Evolutionary conservation across 306 rosid species (phyloP), one percentile per base, ranked within the genome.

Genomic region (Cucumis cinereus): DNA sequence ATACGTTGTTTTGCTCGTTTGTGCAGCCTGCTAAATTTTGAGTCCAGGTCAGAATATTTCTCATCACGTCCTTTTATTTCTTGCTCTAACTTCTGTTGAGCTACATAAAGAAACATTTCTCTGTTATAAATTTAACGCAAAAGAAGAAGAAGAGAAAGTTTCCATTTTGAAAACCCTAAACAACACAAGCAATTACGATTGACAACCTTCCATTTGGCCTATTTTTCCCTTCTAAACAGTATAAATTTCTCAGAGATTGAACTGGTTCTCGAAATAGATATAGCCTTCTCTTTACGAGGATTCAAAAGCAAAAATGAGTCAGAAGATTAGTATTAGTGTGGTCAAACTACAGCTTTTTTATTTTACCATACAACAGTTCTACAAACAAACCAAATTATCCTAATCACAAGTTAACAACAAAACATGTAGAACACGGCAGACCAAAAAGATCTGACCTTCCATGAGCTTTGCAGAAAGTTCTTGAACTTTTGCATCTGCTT

Each of bases 1-100:
- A 95, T 95, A 14, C 99, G 96, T 74, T 95, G 99, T 81, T 95
- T 95, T 61, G 99, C 99, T 79, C 99, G 87, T 84, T 95, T 95
- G 80, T 92, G 99, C 84, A 95, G 98, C 88, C 98, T 84, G 78
- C 82, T 88, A 76, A 95, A 89, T 83, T 95, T 95, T 36, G 87
- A 82, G 77, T 95, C 99, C 53, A 95, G 97, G 81, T 95, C 99
- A 47, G 93, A 40, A 82, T 95, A 92, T 89, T 92, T 95, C 83
- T 89, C 99, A 24, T 95, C 99, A 19, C 91, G 93, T 41, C 86
- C 99, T 87, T 89, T 92, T 73, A 89, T 89, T 85, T 92, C 98
- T 75, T 85, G 90, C 80, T 95, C 92, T 58, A 88, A 71, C 83
- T 90, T 90, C 67, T 74, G 88, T 82, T 89, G 87, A 78, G 97